Base-by-base conservation (phyloP, 768 basidiomycete genomes). In the Pulveroboletus sp. region DNA sequence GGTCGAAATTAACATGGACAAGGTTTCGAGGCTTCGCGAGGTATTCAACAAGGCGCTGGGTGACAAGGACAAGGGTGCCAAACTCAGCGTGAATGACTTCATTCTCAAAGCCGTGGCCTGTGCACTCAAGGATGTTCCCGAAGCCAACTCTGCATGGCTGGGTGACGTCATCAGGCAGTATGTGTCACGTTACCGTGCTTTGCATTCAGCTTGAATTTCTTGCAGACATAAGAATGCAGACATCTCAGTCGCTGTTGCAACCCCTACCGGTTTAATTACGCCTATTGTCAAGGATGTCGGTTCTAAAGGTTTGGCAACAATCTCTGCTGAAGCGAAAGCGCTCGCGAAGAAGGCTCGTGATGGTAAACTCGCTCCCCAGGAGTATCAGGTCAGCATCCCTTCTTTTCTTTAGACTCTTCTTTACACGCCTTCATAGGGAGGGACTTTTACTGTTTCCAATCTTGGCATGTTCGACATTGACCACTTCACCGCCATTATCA, bases 401-500 rank as follows among this genome's bases (percentile, higher is more conserved):
- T 35, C 10, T 36, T 19, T 19, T 33, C 37, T 49, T 24, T 39
- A 43, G 8, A 10, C 3, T 19, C 5, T 32, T 41, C 39, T 38
- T 51, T 16, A 57, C 38, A 33, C 31, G 6, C 23, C 40, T 41
- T 38, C 25, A 27, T 49, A 93, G 88, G 97, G 97, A 46, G 97
- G 97, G 41, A 90, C 94, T 12, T 98, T 99, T 75, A 98, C 97
- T 37, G 91, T 99, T 67, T 99, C 97, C 51, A 99, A 99, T 75
- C 79, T 99, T 47, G 97, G 97, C 71, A 99, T 99, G 97, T 97
- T 79, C 65, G 94, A 89, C 53, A 81, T 97, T 62, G 81, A 84
- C 47, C 88, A 94, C 71, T 99, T 99, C 72, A 97, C 94, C 13
- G 97, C 97, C 40, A 98, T 99, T 75, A 95, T 99, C 81, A 99